Evolutionary conservation across 2,329 filamentous ascomycete genomes (phyloP), one percentile per base, ranked within the genome.

Genomic region (Colletotrichum spinosum): DNA sequence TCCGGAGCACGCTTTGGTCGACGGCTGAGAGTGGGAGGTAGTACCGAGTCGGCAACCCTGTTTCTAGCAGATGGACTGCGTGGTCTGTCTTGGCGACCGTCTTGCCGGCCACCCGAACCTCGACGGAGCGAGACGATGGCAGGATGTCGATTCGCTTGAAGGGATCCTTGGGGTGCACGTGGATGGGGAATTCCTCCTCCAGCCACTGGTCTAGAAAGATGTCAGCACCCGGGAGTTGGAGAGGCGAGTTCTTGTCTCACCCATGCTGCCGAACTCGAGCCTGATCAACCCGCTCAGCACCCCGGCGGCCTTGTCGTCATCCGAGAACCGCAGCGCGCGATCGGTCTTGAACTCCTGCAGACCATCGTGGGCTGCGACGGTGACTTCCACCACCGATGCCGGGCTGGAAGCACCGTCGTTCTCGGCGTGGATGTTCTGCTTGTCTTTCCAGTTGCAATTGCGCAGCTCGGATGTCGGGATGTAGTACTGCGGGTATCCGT

Each of bases 131-230:
- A 2, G 80, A 78, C 0, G 87, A 90, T 1, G 79, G 78, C 6
- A 91, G 74, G 34, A 88, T 83, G 60, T 91, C 88, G 65, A 92
- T 78, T 11, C 89, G 83, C 69, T 89, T 89, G 76, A 86, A 90
- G 0, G 89, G 89, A 58, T 91, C 88, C 68, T 90, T 90, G 0
- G 89, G 88, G 64, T 92, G 89, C 4, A 86, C 81, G 69, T 83
- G 83, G 59, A 90, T 84, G 1, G 82, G 84, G 1, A 79, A 77
- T 55, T 89, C 86, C 75, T 90, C 88, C 70, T 89, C 87, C 2
- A 80, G 60, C 78, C 78, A 80, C 66, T 76, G 75, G 69, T 78
- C 78, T 80, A 8, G 12, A 4, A 11, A 2, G 17, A 1, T 7
- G 1, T 48, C 9, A 55, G 35, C 41, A 10, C 11, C 56, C 13